Evolutionary conservation across 1,139 yeast species (phyloP).

Genomic region (Debaryomycetaceae sp.): DNA sequence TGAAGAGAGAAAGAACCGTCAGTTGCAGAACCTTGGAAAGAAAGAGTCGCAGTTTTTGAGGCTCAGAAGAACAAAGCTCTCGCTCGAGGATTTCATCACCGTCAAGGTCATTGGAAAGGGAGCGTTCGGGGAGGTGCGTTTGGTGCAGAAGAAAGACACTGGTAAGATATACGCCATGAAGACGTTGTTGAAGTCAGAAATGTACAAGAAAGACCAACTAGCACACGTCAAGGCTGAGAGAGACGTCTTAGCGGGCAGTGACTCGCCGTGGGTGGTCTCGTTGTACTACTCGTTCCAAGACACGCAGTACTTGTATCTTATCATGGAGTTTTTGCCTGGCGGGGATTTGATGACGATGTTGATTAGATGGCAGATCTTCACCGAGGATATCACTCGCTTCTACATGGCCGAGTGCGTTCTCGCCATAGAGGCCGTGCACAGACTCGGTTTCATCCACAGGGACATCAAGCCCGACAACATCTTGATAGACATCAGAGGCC

Average conservation of each 20-base stretch:
- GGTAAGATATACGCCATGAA: slow-evolving; percentile 87
- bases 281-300: slow-evolving; percentile 80
- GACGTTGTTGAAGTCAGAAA: slow-evolving; percentile 71
- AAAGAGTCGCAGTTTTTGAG: slow-evolving; percentile 77
- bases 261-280: slow-evolving; percentile 86
- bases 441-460: slow-evolving; percentile 75
- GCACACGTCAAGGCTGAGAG: slow-evolving; percentile 86
- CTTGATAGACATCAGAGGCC: slow-evolving; percentile 75
- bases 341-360: slow-evolving; percentile 88
- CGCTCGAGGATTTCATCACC: slow-evolving; percentile 71
- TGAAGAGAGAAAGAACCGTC: slow-evolving; percentile 73
- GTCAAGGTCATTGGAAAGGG: slow-evolving; percentile 86
- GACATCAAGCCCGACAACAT: slow-evolving; percentile 80
- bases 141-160: slow-evolving; percentile 78
- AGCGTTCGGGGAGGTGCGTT: slow-evolving; percentile 80
- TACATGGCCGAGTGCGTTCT: slow-evolving; percentile 86
- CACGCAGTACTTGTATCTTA: slow-evolving; percentile 66
- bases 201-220: slow-evolving; percentile 79
- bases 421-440: slow-evolving; percentile 81
- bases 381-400: slow-evolving; percentile 79
- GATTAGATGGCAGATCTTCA: slow-evolving; percentile 81
- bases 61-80: slow-evolving; percentile 68
- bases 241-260: slow-evolving; percentile 80
- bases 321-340: slow-evolving; percentile 84
- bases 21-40: slow-evolving; percentile 64